phyloP scores from a whole-genome alignment of 2,329 filamentous ascomycete genomes.

The Knufia petricola region DNA sequence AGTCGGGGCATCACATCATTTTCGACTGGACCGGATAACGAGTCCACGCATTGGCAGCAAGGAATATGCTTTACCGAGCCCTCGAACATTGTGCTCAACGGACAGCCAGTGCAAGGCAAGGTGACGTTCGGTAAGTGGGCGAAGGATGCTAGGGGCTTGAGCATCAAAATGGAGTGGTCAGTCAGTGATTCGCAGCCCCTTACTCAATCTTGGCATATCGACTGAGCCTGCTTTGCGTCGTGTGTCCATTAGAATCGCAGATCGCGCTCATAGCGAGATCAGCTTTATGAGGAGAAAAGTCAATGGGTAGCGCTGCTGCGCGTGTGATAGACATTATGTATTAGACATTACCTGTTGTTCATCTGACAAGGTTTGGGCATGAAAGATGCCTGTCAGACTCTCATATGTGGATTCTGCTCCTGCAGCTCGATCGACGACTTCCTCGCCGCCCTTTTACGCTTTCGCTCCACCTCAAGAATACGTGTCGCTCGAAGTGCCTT shows the following conservation, averaged over 20 bases:
- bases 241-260: too few species aligned
- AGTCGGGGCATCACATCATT: slow-evolving; percentile 62
- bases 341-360: slow-evolving; percentile 1
- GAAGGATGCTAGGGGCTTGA: neutral
- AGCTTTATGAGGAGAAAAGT: neutral
- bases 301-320: neutral
- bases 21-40: slow-evolving; percentile 70
- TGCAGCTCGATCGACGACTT: slow-evolving; percentile 2
- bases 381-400: neutral
- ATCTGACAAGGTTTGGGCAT: neutral
- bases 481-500: neutral
- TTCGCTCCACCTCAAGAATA: neutral
- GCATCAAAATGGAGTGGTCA: slow-evolving; percentile 4
- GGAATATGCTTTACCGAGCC: slow-evolving; percentile 57
- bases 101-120: neutral
- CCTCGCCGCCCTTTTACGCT: neutral
- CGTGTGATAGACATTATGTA: slow-evolving; percentile 1
- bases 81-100: neutral
- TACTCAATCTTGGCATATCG: slow-evolving; percentile 5
- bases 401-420: neutral
- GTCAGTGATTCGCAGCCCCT: neutral
- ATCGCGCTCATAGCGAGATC: too few species aligned
- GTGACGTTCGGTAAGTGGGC: slow-evolving; percentile 1
- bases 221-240: neutral
- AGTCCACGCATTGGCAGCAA: slow-evolving; percentile 85